Evolutionary conservation across 2,329 filamentous ascomycete genomes (phyloP).

Genomic region (Phialophora tarda): DNA sequence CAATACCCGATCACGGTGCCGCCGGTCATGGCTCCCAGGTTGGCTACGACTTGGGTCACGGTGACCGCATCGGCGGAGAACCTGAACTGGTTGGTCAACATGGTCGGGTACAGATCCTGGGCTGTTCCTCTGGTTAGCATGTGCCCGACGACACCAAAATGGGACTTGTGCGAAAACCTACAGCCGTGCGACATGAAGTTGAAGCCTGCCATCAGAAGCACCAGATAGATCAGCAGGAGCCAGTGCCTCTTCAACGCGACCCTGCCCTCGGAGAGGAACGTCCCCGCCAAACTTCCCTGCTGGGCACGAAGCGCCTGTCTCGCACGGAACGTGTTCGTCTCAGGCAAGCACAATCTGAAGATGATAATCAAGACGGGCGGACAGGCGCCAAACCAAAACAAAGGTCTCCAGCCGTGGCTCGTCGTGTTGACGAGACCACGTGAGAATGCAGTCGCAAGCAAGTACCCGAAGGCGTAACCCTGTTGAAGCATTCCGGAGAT

Average conservation of each 20-base stretch:
- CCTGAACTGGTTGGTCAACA: slow-evolving; percentile 63
- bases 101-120: slow-evolving; percentile 68
- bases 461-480: slow-evolving; percentile 67
- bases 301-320: slow-evolving; percentile 68
- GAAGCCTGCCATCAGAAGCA: slow-evolving; percentile 87
- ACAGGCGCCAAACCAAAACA: slow-evolving; percentile 87
- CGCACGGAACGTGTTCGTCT: slow-evolving; percentile 73
- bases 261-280: slow-evolving; percentile 77
- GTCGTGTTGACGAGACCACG: slow-evolving; percentile 68
- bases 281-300: slow-evolving; percentile 64
- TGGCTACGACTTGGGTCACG: slow-evolving; percentile 73
- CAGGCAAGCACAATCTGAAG: slow-evolving; percentile 77
- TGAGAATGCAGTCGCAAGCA: slow-evolving; percentile 64
- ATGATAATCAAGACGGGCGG: slow-evolving; percentile 80
- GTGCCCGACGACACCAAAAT: slow-evolving; percentile 1
- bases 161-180: slow-evolving; percentile 1
- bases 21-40: slow-evolving; percentile 72
- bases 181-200: slow-evolving; percentile 71
- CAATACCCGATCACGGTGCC: slow-evolving; percentile 70
- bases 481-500: slow-evolving; percentile 68
- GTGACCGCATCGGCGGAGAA: slow-evolving; percentile 66
- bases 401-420: slow-evolving; percentile 77
- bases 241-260: slow-evolving; percentile 80
- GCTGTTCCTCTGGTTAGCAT: slow-evolving; percentile 67
- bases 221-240: slow-evolving; percentile 78